Conservation (phyloP, 106 monocot species). For the Phalaenopsis aphrodite region DNA sequence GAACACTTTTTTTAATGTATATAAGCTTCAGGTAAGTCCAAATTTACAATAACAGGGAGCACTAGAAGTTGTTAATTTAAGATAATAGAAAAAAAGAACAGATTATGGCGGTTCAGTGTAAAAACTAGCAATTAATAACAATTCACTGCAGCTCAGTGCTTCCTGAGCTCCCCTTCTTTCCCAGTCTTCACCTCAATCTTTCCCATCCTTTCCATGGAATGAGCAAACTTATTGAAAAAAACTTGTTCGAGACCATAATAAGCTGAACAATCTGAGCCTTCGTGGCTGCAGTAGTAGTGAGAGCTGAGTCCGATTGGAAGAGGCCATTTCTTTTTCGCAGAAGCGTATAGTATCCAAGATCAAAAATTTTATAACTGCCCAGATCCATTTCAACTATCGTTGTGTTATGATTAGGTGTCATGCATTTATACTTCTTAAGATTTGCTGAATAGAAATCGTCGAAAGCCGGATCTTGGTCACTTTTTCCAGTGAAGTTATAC, state of each 20-base stretch:
- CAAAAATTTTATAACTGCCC: slow-evolving; percentile 63
- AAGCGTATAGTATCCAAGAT: slow-evolving; percentile 63
- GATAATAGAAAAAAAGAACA: no score
- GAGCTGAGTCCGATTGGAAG: slow-evolving; percentile 70
- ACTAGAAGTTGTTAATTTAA: no score
- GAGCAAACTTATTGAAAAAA: slow-evolving; percentile 57
- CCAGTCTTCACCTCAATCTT: slow-evolving; percentile 43
- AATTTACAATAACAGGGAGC: no score
- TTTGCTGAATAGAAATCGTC: slow-evolving; percentile 40
- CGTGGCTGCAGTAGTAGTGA: slow-evolving; percentile 26
- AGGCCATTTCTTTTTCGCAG: slow-evolving; percentile 60
- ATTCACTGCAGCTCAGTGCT: slow-evolving; percentile 53
- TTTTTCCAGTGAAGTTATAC: slow-evolving; percentile 59
- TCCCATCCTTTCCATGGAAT: slow-evolving; percentile 80
- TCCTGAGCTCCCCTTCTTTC: slow-evolving; percentile 66
- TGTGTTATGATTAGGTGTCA: slow-evolving; percentile 25
- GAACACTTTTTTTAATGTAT: no score
- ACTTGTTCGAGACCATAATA: slow-evolving; percentile 19
- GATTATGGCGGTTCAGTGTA: no score
- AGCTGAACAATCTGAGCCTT: slow-evolving; percentile 23
- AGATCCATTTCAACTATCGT: slow-evolving; percentile 79
- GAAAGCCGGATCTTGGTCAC: slow-evolving; percentile 52
- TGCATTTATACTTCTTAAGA: slow-evolving; percentile 50
- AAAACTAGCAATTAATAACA: no score
- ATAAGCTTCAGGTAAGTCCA: no score